These are phyloP conservation scores for Colletotrichum eleusines DNA, from an alignment of 2,329 filamentous ascomycete genomes.

Conservation along the genomic window DNA sequence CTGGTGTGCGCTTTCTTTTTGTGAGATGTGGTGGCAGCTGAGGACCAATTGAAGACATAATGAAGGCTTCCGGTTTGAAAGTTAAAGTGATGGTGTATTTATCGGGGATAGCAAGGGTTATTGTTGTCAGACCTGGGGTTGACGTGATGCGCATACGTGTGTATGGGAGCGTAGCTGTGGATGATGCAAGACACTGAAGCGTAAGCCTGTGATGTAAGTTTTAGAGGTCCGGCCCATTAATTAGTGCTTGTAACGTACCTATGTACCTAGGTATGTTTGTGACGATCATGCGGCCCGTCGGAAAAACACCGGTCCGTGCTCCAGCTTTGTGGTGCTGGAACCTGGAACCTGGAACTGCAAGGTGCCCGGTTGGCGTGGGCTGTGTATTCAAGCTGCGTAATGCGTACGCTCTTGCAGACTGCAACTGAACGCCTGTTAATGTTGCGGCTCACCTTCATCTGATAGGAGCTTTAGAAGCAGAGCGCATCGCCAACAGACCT, in stretches of 20 bases:
- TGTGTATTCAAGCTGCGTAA: slow-evolving; percentile 38
- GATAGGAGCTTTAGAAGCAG: slow-evolving; percentile 25
- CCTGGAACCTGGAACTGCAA: slow-evolving; percentile 39
- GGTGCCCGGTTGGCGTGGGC: slow-evolving; percentile 23
- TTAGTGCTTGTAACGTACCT: no score
- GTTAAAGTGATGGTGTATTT: not conserved
- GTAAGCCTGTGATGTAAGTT: slow-evolving; percentile 25
- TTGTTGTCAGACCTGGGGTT: not conserved
- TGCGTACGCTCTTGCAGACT: slow-evolving; percentile 32
- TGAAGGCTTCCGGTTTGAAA: slow-evolving; percentile 44
- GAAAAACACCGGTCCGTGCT: slow-evolving; percentile 36
- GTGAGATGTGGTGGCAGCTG: slow-evolving; percentile 75
- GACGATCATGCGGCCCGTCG: slow-evolving; percentile 10
- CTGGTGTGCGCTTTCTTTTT: slow-evolving; percentile 70
- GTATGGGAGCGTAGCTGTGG: slow-evolving; percentile 23
- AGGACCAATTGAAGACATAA: slow-evolving; percentile 78
- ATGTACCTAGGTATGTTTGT: no score
- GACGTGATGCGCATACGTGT: slow-evolving; percentile 7
- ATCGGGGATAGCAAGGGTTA: not conserved
- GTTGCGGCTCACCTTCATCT: slow-evolving; percentile 25
- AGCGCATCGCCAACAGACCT: not conserved
- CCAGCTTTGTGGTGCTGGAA: slow-evolving; percentile 34
- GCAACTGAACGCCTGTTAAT: slow-evolving; percentile 27
- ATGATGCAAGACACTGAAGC: slow-evolving; percentile 10
- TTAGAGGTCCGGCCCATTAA: not conserved